Evolutionary conservation across 148 eudicot genomes (phyloP).

Genomic region (Polygonum maritimum): DNA sequence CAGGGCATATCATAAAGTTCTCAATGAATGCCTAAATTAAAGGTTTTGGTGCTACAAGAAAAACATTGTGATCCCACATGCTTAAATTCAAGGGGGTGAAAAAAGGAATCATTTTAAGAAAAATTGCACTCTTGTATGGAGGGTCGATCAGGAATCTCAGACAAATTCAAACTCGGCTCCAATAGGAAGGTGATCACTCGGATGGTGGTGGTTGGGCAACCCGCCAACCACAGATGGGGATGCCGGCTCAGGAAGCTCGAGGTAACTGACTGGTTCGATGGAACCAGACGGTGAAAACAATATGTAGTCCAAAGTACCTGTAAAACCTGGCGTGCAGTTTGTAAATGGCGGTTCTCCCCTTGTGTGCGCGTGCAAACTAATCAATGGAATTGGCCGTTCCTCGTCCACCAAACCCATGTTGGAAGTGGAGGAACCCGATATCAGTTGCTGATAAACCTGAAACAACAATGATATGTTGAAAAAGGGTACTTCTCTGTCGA

Average conservation of each 20-base stretch:
- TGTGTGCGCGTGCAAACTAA: conserved; percentile 57
- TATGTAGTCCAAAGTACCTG: conserved; percentile 81
- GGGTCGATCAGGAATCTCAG: conserved; percentile 1
- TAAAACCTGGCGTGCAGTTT: conserved; percentile 86
- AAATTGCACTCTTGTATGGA: background rate
- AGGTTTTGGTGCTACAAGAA: background rate
- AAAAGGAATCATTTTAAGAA: background rate
- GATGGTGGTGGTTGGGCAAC: conserved; percentile 77
- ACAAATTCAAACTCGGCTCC: conserved; percentile 61
- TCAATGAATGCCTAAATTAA: too few relatives aligned
- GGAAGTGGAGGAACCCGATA: conserved; percentile 39
- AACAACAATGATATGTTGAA: background rate
- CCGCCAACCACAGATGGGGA: conserved; percentile 70
- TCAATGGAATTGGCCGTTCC: conserved; percentile 48
- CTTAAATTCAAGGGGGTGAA: too few relatives aligned
- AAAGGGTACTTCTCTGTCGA: background rate
- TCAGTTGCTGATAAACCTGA: conserved; percentile 79
- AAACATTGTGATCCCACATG: conserved; percentile 1
- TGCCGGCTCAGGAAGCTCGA: conserved; percentile 59
- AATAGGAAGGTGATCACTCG: conserved; percentile 83
- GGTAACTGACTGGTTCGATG: conserved; percentile 60
- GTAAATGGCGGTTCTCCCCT: conserved; percentile 88
- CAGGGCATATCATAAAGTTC: background rate
- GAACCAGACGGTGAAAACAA: conserved; percentile 47
- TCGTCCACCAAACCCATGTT: conserved; percentile 33